Evolutionary conservation across 441 rosid genomes (phyloP).

Genomic region (Bruguiera hainesii): DNA sequence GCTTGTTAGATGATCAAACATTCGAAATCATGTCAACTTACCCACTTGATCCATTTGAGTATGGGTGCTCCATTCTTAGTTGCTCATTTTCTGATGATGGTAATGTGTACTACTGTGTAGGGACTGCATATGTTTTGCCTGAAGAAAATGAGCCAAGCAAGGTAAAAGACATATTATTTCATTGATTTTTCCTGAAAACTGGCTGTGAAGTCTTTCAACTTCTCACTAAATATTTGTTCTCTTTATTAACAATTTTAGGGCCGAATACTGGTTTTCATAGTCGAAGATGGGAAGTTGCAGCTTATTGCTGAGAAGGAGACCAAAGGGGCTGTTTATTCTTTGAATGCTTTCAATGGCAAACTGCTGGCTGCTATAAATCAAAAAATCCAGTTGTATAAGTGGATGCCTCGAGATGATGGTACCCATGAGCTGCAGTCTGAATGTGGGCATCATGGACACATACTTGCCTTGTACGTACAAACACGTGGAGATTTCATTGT

Average conservation of each 20-base stretch:
- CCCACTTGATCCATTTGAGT: conserved; percentile 83
- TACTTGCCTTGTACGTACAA: conserved; percentile 94
- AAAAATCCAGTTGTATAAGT: conserved; percentile 90
- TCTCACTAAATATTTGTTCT: conserved; percentile 8
- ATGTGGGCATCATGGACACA: conserved; percentile 98
- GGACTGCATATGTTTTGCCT: conserved; percentile 97
- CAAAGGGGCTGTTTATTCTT: conserved; percentile 86
- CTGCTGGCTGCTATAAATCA: conserved; percentile 94
- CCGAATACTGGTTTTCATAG: conserved; percentile 81
- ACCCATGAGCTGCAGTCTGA: conserved; percentile 89
- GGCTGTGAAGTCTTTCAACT: background rate
- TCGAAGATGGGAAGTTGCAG: conserved; percentile 87
- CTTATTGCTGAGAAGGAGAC: conserved; percentile 95
- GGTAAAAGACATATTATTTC: conserved; percentile 33
- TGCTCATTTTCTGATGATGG: conserved; percentile 84
- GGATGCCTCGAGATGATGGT: conserved; percentile 97
- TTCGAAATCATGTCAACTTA: conserved; percentile 83
- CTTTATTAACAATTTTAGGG: conserved; percentile 45
- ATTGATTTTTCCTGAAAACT: background rate
- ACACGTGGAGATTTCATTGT: conserved; percentile 99
- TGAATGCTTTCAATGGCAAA: conserved; percentile 92
- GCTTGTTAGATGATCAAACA: conserved; percentile 88
- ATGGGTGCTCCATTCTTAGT: conserved; percentile 91
- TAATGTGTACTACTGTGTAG: conserved; percentile 88
- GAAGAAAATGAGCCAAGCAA: conserved; percentile 96